Evolutionary conservation across 495 filamentous ascomycete genomes (phyloP).

Genomic region (Penicillium angulare): DNA sequence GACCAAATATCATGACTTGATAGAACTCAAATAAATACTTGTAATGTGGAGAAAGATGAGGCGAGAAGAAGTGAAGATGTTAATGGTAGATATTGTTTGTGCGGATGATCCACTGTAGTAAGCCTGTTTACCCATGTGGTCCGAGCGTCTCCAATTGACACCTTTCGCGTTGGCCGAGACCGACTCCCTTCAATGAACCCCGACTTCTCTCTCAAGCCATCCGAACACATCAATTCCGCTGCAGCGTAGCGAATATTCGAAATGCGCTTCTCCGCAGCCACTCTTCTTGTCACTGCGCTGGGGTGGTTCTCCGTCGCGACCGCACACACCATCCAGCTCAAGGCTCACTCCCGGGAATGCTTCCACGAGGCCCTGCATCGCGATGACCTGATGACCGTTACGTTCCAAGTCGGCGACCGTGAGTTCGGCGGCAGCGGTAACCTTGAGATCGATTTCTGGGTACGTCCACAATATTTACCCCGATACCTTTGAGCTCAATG

Average conservation of each 20-base stretch:
- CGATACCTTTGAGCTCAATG: no score
- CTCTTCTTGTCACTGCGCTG: conserved; percentile 61
- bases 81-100: no score
- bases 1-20: no score
- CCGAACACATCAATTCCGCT: conserved; percentile 6
- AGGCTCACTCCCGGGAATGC: conserved; percentile 88
- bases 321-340: conserved; percentile 94
- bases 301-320: conserved; percentile 60
- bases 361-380: conserved; percentile 92
- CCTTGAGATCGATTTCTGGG: conserved; percentile 97
- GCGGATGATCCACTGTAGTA: no score
- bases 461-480: conserved; percentile 41
- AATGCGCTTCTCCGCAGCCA: conserved; percentile 55
- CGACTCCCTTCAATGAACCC: background rate
- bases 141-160: conserved; percentile 46
- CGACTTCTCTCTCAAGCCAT: conserved; percentile 8
- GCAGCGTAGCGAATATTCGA: conserved; percentile 14
- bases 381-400: conserved; percentile 97
- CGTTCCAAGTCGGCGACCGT: conserved; percentile 95
- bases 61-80: no score
- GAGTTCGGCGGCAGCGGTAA: conserved; percentile 95
- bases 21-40: no score
- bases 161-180: conserved; percentile 34
- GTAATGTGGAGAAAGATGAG: no score
- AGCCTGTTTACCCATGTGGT: conserved; percentile 35